phyloP scores from a whole-genome alignment of 169 alveolate species.

The Plasmodium berghei region DNA sequence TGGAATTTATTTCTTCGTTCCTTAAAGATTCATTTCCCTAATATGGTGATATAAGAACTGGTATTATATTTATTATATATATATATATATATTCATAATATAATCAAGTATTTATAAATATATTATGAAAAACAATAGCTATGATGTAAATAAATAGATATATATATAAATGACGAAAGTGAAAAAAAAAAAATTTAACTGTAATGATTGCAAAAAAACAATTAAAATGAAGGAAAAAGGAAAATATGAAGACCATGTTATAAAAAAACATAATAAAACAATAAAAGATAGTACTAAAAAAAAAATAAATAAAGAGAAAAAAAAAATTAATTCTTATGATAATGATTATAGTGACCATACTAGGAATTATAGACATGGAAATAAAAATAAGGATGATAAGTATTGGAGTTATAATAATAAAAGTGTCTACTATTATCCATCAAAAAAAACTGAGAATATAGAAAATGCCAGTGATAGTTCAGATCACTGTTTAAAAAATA shows the following conservation, averaged over 20 bases:
- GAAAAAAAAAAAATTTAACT: neutral
- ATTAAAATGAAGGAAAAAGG: constrained; percentile 20
- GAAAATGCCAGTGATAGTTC: neutral
- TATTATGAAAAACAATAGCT: neutral
- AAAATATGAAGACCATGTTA: neutral
- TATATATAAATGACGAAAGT: neutral
- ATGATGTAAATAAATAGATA: neutral
- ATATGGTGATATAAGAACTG: too few species aligned
- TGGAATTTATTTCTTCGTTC: too few species aligned
- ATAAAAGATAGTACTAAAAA: constrained; percentile 1
- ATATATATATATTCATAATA: too few species aligned
- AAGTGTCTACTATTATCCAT: too few species aligned
- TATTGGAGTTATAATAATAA: too few species aligned
- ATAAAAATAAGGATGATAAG: too few species aligned
- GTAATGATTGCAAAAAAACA: neutral
- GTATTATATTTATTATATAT: too few species aligned
- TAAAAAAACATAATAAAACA: neutral
- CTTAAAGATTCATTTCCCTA: too few species aligned
- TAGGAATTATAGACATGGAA: too few species aligned
- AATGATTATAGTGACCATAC: neutral
- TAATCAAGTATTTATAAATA: neutral
- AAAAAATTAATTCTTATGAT: neutral
- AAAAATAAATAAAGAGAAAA: neutral
- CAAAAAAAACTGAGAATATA: too few species aligned
- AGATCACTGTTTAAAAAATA: neutral